phyloP scores from a whole-genome alignment of 306 rosid genomes.

The Cucurbita maxima region DNA sequence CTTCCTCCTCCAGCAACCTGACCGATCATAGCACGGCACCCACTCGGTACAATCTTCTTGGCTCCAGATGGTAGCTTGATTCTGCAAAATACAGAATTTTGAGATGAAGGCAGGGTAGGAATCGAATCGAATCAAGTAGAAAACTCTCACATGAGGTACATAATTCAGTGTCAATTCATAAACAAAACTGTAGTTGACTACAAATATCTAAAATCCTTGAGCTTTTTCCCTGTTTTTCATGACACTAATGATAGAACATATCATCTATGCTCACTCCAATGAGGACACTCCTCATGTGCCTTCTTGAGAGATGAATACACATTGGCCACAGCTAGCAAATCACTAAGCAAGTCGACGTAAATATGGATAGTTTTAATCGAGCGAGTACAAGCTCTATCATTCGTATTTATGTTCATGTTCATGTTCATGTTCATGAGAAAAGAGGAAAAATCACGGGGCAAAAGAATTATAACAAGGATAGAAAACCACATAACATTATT shows the following conservation, averaged over 20 bases:
- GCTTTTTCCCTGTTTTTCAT: not conserved
- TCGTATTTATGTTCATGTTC: not conserved
- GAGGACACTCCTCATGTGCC: not conserved
- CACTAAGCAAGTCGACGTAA: not conserved
- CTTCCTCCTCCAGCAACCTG: slow-evolving; percentile 15
- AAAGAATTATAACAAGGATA: not conserved
- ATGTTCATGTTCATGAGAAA: not conserved
- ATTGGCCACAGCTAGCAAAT: not conserved
- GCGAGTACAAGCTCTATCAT: not conserved
- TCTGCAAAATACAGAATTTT: not conserved
- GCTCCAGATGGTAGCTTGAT: slow-evolving; percentile 12
- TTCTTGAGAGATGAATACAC: not conserved
- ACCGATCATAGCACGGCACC: slow-evolving; percentile 11
- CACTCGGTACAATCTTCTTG: slow-evolving; percentile 5
- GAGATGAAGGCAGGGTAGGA: not conserved
- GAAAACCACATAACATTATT: not conserved
- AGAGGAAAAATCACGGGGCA: no score
- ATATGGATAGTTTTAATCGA: not conserved
- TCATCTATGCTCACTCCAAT: not conserved
- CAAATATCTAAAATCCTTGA: not conserved
- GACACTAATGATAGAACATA: not conserved
- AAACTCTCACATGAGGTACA: not conserved
- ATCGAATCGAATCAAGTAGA: not conserved
- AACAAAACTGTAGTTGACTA: not conserved
- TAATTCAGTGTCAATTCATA: not conserved